Percentiles rank a stretch among this genome's conserved stretches.
phyloP scores from a whole-genome alignment of 371 early-diverging fungal genomes.

The Mucor circinelloides region DNA sequence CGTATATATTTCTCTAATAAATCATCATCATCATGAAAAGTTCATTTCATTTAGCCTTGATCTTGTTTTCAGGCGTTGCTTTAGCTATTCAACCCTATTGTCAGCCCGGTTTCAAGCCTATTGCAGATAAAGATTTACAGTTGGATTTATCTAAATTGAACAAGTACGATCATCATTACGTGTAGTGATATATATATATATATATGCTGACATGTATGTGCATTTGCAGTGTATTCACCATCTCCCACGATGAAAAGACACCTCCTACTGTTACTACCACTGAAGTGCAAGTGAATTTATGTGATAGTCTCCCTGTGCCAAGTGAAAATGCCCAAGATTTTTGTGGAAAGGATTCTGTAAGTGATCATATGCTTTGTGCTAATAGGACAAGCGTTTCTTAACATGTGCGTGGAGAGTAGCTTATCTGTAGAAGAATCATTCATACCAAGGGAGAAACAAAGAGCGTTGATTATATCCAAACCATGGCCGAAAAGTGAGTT shows the following conservation, averaged over 20 bases:
- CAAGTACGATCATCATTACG: slow-evolving; percentile 21
- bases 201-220: background rate
- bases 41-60: slow-evolving; percentile 6
- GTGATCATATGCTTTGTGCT: background rate
- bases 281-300: slow-evolving; percentile 27
- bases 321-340: slow-evolving; percentile 16
- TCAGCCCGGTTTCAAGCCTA: slow-evolving; percentile 29
- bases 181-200: background rate
- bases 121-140: slow-evolving; percentile 17
- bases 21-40: slow-evolving; percentile 4
- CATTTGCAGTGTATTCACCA: slow-evolving; percentile 17
- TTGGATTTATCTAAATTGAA: slow-evolving; percentile 32
- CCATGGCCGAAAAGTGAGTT: slow-evolving; percentile 29
- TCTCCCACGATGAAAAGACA: slow-evolving; percentile 17
- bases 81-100: slow-evolving; percentile 29
- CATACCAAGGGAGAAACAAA: slow-evolving; percentile 9
- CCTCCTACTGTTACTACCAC: slow-evolving; percentile 18
- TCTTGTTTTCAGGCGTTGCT: slow-evolving; percentile 12
- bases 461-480: slow-evolving; percentile 13
- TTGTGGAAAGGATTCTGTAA: slow-evolving; percentile 29
- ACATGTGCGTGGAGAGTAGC: slow-evolving; percentile 8
- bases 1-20: background rate
- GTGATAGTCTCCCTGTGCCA: slow-evolving; percentile 25
- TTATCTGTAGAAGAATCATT: slow-evolving; percentile 27
- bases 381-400: slow-evolving; percentile 1